Base-by-base conservation (phyloP, 163 green algal genomes). In the Volvox carteri region DNA sequence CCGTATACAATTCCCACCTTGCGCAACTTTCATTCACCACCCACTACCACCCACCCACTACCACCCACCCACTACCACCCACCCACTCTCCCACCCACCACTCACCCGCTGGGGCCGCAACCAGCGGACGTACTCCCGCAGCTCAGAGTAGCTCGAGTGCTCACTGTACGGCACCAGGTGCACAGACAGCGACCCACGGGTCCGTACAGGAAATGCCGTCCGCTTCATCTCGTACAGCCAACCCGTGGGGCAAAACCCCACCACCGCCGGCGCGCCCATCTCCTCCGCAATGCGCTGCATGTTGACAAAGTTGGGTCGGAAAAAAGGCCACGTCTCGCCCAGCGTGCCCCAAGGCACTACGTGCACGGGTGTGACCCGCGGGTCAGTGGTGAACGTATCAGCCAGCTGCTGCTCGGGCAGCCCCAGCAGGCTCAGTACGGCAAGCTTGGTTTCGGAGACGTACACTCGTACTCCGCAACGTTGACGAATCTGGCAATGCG, bases 131-230 rank as follows among this genome's bases (percentile, higher is more conserved):
- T 96, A 97, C 41, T 97, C 93, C 21, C 78, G 86, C 42, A 98
- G 93, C 92, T 98, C 96, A 0, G 62, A 41, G 84, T 94, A 98
- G 89, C 74, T 94, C 84, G 78, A 94, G 92, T 98, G 95, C 91
- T 98, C 96, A 30, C 89, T 88, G 95, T 98, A 98, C 2, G 96
- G 96, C 65, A 98, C 94, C 54, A 98, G 94, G 86, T 97, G 93
- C 23, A 98, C 93, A 25, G 72, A 79, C 78, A 91, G 93, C 28
- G 80, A 14, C 2, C 90, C 95, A 91, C 96, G 96, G 33, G 44
- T 41, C 16, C 91, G 85, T n/a, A 96, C 92, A 8, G 93, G 91
- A 74, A 95, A 97, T 0, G 58, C 58, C 1, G 89, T 0, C 44
- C 72, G 84, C 58, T 93, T 92, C 91, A 95, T 96, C 70, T 97